A percentile compares a stretch with the other conserved stretches of the same genome.
These are phyloP conservation scores for Angomonas deanei DNA, from an alignment of 208 protist species.

Conservation along the genomic window DNA sequence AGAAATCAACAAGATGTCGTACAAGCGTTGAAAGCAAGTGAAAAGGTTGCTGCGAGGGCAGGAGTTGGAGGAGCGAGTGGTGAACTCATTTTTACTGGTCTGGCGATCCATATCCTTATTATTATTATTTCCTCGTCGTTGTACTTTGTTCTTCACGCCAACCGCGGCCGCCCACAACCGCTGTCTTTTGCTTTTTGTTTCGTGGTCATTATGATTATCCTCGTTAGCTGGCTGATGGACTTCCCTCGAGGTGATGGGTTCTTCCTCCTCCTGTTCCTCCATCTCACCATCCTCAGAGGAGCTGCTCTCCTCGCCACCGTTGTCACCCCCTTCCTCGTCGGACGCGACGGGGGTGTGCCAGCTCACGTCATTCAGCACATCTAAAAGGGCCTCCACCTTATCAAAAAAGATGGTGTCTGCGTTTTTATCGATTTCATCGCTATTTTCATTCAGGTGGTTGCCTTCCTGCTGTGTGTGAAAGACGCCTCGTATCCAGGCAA, in stretches of 20 bases:
- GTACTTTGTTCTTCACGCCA: too few species aligned
- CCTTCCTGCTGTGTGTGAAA: not conserved
- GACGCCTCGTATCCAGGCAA: slow-evolving; percentile 35
- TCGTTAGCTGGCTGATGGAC: not conserved
- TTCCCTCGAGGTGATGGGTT: not conserved
- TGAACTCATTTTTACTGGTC: too few species aligned
- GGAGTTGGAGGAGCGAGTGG: too few species aligned
- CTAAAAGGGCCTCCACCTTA: slow-evolving; percentile 24
- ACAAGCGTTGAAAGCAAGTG: too few species aligned
- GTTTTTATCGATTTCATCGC: slow-evolving; percentile 16
- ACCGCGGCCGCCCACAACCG: too few species aligned
- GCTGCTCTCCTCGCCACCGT: not conserved
- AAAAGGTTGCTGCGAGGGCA: too few species aligned
- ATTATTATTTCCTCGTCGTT: too few species aligned
- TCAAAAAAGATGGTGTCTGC: slow-evolving; percentile 12
- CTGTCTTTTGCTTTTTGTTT: not conserved
- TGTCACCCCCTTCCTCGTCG: not conserved
- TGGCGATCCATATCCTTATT: too few species aligned
- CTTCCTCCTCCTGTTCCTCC: not conserved
- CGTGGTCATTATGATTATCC: not conserved
- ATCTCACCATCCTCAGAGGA: not conserved
- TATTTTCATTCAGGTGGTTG: not conserved
- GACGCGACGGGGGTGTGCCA: not conserved
- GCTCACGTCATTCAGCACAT: slow-evolving; percentile 8
- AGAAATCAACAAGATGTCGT: too few species aligned